Conservation (phyloP, 169 alveolate genomes). For the Blepharisma undulans region DNA sequence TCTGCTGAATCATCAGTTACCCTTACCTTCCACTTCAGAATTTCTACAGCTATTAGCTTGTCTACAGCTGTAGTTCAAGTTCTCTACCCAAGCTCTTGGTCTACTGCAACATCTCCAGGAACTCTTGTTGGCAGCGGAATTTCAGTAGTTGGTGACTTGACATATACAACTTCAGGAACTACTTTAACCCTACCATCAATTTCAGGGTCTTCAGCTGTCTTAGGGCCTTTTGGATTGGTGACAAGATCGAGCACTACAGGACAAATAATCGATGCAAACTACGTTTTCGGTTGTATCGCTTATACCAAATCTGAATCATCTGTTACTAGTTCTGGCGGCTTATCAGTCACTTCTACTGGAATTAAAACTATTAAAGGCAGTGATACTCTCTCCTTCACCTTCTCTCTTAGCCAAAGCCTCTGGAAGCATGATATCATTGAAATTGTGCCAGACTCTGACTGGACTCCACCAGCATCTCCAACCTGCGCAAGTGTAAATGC, state of each 20-base stretch:
- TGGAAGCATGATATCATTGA: neutral
- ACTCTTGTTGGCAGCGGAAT: too few relatives aligned
- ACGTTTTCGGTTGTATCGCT: neutral
- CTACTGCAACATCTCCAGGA: neutral
- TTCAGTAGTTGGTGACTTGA: too few relatives aligned
- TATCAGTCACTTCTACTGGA: too few relatives aligned
- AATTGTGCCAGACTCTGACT: neutral
- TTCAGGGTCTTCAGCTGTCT: neutral
- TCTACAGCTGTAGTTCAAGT: neutral
- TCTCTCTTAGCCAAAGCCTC: too few relatives aligned
- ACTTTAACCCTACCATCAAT: neutral
- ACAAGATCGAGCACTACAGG: neutral
- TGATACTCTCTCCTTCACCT: too few relatives aligned
- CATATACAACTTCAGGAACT: too few relatives aligned
- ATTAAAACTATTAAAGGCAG: too few relatives aligned
- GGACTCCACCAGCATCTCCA: neutral
- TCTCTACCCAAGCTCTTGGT: neutral
- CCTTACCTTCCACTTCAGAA: neutral
- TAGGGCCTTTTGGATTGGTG: neutral
- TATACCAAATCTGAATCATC: too few relatives aligned
- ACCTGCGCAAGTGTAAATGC: neutral
- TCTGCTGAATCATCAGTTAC: neutral
- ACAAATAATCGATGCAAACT: slow-evolving; percentile 1
- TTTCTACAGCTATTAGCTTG: neutral
- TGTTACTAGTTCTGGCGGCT: too few relatives aligned